Conservation (phyloP, 129 eudicot species). For the Centella asiatica region DNA sequence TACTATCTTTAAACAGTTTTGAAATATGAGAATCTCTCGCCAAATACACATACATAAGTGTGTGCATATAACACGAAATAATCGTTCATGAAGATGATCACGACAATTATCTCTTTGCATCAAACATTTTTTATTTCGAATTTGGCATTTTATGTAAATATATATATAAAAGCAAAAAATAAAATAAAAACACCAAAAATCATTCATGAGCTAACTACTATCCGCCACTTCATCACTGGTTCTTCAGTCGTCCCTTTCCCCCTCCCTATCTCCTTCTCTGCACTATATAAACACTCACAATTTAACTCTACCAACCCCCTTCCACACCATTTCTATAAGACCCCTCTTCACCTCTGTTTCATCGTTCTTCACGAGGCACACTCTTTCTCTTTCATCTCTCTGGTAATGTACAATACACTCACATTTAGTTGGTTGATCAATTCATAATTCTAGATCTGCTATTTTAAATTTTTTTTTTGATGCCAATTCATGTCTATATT, state of each 20-base stretch:
- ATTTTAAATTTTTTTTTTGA: conserved; percentile 3
- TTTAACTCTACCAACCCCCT: not conserved
- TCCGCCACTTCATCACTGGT: not conserved
- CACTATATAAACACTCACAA: too few species aligned
- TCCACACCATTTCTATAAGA: not conserved
- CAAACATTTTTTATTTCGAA: too few species aligned
- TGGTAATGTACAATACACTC: not conserved
- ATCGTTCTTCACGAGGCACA: not conserved
- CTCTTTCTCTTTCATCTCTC: not conserved
- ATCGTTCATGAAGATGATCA: too few species aligned
- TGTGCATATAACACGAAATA: too few species aligned
- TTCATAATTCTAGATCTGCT: conserved; percentile 1
- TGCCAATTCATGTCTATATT: conserved; percentile 12
- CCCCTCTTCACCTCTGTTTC: not conserved
- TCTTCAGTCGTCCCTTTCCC: not conserved
- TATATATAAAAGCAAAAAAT: too few species aligned
- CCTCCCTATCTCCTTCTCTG: not conserved
- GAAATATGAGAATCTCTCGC: too few species aligned
- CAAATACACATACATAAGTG: too few species aligned
- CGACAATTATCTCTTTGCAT: too few species aligned
- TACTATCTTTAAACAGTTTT: too few species aligned
- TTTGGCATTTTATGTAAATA: too few species aligned
- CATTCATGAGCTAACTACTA: not conserved
- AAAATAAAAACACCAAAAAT: too few species aligned
- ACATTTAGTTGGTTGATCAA: not conserved